Conservation (phyloP, 495 filamentous ascomycete species). For the Hypoxylon lenormandii region DNA sequence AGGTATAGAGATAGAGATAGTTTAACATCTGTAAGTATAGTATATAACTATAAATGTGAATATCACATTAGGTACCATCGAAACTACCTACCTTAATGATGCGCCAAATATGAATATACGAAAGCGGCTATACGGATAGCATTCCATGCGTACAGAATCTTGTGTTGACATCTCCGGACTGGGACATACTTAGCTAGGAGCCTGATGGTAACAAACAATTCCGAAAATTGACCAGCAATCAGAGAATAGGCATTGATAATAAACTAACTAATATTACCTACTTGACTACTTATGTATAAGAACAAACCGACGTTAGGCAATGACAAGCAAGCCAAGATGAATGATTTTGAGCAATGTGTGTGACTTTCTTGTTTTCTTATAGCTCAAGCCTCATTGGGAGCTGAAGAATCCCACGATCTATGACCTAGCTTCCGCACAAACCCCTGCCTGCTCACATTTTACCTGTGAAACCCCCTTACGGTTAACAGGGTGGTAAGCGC, state of each 20-base stretch:
- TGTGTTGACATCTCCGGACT: slow-evolving; percentile 32
- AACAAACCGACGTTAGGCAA: neutral
- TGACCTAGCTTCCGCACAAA: slow-evolving; percentile 29
- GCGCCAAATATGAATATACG: slow-evolving; percentile 29
- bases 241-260: slow-evolving; percentile 25
- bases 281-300: neutral
- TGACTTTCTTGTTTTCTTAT: slow-evolving; percentile 16
- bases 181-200: slow-evolving; percentile 13
- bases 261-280: neutral
- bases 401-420: slow-evolving; percentile 18
- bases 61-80: too few relatives aligned
- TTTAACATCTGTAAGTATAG: too few relatives aligned
- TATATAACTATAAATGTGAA: too few relatives aligned
- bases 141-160: slow-evolving; percentile 4
- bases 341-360: slow-evolving; percentile 1
- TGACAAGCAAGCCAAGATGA: neutral
- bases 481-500: slow-evolving; percentile 26
- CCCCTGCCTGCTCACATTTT: slow-evolving; percentile 18
- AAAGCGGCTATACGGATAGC: slow-evolving; percentile 28
- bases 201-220: slow-evolving; percentile 5
- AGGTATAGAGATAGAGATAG: too few relatives aligned
- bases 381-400: slow-evolving; percentile 35
- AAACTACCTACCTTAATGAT: too few relatives aligned
- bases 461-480: slow-evolving; percentile 9
- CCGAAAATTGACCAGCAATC: slow-evolving; percentile 15